Evolutionary conservation across 139 green algal genomes (phyloP), one percentile per base, ranked within the genome.

Genomic region (Zygnema circumcarinatum): DNA sequence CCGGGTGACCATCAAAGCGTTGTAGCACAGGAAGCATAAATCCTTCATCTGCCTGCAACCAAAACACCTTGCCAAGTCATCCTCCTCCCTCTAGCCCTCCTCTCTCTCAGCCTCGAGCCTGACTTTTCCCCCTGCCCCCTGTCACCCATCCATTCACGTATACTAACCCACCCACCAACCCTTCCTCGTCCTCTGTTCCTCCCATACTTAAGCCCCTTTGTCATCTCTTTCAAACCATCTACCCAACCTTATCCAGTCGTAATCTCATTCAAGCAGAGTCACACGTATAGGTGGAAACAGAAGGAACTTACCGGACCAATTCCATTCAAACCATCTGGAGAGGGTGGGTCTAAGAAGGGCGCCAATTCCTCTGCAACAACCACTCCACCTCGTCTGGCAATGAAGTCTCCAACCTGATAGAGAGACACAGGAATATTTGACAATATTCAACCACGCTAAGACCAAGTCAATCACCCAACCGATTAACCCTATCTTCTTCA

Each of bases 321-420:
- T 62, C 47, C 47, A 25, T 62, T 16, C 7, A 16, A 62, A 62
- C 7, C 47, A 62, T 78, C 69, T 16, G 16, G 35, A 41, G 69
- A 3, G 36, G 75, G 76, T 31, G 88, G 90, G 87, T 98, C 95
- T 33, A 98, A 85, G 88, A 94, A 98, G 0, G 96, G 97, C 0
- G 96, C 96, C 80, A 99, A 91, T 92, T 99, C 94, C 90, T 99
- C 96, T 0, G 96, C 97, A 20, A 94, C 96, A 40, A 99, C 95
- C 3, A 98, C 96, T 21, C 97, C 97, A 29, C 94, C 93, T 69
- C 90, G 91, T 3, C 41, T 54, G 36, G 89, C 40, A 40, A 98
- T 96, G 38, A 90, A 62, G 25, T 82, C 67, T 74, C 87, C 87
- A 41, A 91, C 39, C 87, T 90, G 86, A 1, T 81, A 91, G 76